Evolutionary conservation across 1,284 basidiomycete genomes (phyloP), one percentile per base, ranked within the genome.

Genomic region (Tilletia caries): DNA sequence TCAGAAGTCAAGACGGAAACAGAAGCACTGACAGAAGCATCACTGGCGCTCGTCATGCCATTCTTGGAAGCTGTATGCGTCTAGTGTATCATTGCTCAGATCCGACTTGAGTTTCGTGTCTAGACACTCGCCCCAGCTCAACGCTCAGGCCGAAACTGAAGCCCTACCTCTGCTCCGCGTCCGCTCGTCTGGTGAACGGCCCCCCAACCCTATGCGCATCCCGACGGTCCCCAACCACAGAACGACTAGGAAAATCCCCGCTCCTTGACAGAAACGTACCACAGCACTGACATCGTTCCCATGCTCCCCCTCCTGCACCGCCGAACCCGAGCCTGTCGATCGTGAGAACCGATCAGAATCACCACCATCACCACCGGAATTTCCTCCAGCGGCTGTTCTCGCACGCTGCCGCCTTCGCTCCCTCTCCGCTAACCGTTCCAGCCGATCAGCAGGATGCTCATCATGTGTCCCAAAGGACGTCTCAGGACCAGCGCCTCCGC

Each of bases 361-460:
- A 33, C 58, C 58, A 12, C 33, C 58, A 33, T 3, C 58, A 32
- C 29, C 4, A 23, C 50, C 50, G 23, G 15, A 6, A 52, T n/a
- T n/a, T 12, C 12, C 50, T 12, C 50, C 12, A 10, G 50, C 50
- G 23, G 43, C 43, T 8, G 25, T 23, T 4, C 52, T 25, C n/a
- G 23, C 52, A 2, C 52, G 23, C 52, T 23, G 27, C 5, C 58
- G 5, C 23, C 64, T 65, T 20, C 64, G 34, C 20, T 43, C 34
- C 34, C 41, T 33, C 41, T 43, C 64, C 29, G 64, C 64, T 8
- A 65, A 18, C 41, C 43, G 41, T 44, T 65, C 64, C 10, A 65
- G 27, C 23, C 37, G 64, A 29, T 65, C 43, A 27, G 64, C 37
- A 46, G 41, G 64, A 44, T 46, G 64, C 41, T 46, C 64, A 25